Evolutionary conservation across 1,284 basidiomycete genomes (phyloP), one percentile per base, ranked within the genome.

Genomic region (Pholiota adiposa): DNA sequence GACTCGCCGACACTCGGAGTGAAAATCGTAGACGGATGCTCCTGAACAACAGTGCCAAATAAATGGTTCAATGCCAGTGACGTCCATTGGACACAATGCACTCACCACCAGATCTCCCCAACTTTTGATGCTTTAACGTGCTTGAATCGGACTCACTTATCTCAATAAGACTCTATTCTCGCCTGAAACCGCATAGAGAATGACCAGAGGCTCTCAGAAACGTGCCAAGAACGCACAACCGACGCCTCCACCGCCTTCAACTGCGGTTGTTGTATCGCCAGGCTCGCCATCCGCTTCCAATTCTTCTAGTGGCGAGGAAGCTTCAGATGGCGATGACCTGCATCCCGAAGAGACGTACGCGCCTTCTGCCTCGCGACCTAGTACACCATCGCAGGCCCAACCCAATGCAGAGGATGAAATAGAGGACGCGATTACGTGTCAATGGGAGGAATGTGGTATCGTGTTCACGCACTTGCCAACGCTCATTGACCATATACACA

Each of bases 401-500:
- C 43, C 51, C 18, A 48, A 54, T 21, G 51, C 50, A 33, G 61
- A 58, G 27, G 65, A 59, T 27, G 67, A 67, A 21, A 64, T 61
- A 25, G 77, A 78, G 36, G 87, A 88, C 65, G 83, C 79, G 29
- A 85, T 84, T 54, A 86, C 83, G 36, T 94, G 92, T 72, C 83
- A 84, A 56, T 94, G 92, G 92, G 88, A 89, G 56, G 88, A 88
- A 64, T 94, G 92, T 70, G 88, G 89, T 2, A 72, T 79, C 62
- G 81, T 87, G 3, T 94, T 89, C 69, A 85, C 81, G 14, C 84
- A 90, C 67, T 77, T 93, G 11, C 84, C 84, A 23, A 85, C 85
- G 0, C 80, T 94, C 60, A 90, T 94, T 63, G 86, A 87, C 12
- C 92, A 94, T 68, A 86, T 94, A 50, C 91, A 93, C 67, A 80